Evolutionary conservation across 306 rosid genomes (phyloP).

Genomic region (Fragaria ananassa): DNA sequence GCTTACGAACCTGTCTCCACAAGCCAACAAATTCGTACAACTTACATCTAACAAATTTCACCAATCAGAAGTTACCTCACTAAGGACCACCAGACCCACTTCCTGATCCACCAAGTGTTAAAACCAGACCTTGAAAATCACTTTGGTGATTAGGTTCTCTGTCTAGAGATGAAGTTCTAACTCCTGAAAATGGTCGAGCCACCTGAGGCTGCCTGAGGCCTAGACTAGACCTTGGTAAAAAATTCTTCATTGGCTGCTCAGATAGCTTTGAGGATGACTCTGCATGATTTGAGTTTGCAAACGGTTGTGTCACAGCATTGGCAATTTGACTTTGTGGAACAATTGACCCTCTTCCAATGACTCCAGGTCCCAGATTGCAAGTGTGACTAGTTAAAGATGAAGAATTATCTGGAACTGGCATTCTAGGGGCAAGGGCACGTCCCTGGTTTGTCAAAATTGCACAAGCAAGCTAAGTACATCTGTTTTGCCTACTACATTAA

Average conservation of each 20-base stretch:
- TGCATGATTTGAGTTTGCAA: conserved; percentile 31
- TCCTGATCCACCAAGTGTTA: conserved; percentile 86
- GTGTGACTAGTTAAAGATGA: background rate
- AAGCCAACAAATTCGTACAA: background rate
- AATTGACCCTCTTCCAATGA: conserved; percentile 32
- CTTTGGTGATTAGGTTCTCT: conserved; percentile 57
- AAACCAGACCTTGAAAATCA: conserved; percentile 75
- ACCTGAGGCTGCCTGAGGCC: conserved; percentile 37
- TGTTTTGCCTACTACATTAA: background rate
- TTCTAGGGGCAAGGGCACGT: conserved; percentile 3
- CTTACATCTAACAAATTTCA: background rate
- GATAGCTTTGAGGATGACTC: conserved; percentile 30
- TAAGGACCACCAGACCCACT: conserved; percentile 41
- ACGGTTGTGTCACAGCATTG: conserved; percentile 28
- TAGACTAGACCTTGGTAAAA: conserved; percentile 26
- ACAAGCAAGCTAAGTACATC: background rate
- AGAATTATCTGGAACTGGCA: background rate
- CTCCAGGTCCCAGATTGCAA: conserved; percentile 18
- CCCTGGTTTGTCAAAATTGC: conserved; percentile 45
- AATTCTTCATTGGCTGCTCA: conserved; percentile 31
- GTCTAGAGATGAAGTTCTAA: conserved; percentile 35
- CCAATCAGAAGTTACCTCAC: conserved; percentile 1
- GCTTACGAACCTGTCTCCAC: background rate
- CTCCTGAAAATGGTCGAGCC: conserved; percentile 36
- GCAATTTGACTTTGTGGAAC: conserved; percentile 33